Evolutionary conservation across 2,329 filamentous ascomycete species (phyloP).

Genomic region (Venturia oleaginea): DNA sequence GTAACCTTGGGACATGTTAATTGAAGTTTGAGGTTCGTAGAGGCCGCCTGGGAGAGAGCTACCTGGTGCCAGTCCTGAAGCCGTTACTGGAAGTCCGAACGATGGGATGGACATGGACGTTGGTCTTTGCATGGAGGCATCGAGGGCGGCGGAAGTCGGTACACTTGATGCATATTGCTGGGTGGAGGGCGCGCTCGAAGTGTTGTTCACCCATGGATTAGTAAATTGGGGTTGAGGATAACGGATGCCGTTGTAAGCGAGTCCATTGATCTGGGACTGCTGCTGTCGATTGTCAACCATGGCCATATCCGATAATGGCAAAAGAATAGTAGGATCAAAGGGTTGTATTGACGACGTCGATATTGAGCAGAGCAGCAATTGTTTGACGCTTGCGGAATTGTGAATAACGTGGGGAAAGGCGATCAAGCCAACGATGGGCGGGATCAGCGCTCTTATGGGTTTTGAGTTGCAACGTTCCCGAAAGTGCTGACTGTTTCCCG

Average conservation of each 20-base stretch:
- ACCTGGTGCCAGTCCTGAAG: slow-evolving; percentile 55
- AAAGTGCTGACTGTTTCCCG: slow-evolving; percentile 11
- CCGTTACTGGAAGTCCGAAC: slow-evolving; percentile 52
- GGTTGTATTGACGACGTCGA: slow-evolving; percentile 15
- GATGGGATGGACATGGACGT: slow-evolving; percentile 55
- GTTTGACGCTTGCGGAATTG: slow-evolving; percentile 21
- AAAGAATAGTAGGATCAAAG: slow-evolving; percentile 18
- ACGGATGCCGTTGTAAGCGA: slow-evolving; percentile 75
- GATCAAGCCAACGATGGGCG: slow-evolving; percentile 37
- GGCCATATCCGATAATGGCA: slow-evolving; percentile 56
- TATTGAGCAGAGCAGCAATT: slow-evolving; percentile 19
- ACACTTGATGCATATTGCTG: slow-evolving; percentile 53
- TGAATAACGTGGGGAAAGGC: slow-evolving; percentile 18
- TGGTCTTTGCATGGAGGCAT: slow-evolving; percentile 44
- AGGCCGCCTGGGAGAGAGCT: slow-evolving; percentile 56
- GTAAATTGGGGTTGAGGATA: slow-evolving; percentile 70
- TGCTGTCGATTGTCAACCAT: slow-evolving; percentile 90
- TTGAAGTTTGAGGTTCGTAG: slow-evolving; percentile 57
- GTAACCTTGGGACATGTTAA: slow-evolving; percentile 62
- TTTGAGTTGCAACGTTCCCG: background rate
- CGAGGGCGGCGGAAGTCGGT: slow-evolving; percentile 45
- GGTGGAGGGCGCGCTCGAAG: slow-evolving; percentile 45
- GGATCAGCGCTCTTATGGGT: slow-evolving; percentile 33
- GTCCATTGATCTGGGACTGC: slow-evolving; percentile 52
- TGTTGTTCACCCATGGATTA: slow-evolving; percentile 71